Evolutionary conservation across 257 asterid genomes (phyloP).

Genomic region (Lavandula angustifolia): DNA sequence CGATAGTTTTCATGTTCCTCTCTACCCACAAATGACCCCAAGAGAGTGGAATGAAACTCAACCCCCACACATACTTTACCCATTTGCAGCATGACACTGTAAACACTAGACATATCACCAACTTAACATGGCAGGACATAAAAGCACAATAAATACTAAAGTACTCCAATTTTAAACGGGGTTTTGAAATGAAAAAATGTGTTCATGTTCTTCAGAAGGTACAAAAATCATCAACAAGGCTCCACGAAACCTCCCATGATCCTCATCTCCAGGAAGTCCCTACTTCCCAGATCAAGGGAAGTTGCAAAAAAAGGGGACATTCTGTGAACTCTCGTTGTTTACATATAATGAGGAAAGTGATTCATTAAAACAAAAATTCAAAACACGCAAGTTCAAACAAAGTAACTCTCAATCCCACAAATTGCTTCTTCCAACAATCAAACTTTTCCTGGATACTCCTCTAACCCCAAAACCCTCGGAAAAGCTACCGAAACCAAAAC

Average conservation of each 20-base stretch:
- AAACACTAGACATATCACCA: neutral
- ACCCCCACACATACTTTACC: neutral
- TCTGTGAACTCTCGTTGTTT: no score
- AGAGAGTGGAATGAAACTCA: neutral
- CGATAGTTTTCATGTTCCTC: neutral
- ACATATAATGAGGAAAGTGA: no score
- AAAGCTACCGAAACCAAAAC: neutral
- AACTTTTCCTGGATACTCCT: neutral
- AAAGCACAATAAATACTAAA: neutral
- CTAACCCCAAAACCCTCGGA: slow-evolving; percentile 5
- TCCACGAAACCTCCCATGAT: no score
- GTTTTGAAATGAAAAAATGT: no score
- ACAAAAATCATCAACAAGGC: no score
- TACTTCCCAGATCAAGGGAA: no score
- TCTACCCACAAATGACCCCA: neutral
- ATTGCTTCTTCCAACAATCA: neutral
- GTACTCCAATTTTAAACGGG: slow-evolving; percentile 5
- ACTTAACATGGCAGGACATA: neutral
- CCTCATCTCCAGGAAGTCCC: no score
- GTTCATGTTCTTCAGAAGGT: no score
- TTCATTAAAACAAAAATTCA: neutral
- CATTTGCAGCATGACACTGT: neutral
- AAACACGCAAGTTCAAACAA: neutral
- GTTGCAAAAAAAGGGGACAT: no score
- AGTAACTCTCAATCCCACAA: slow-evolving; percentile 6